Conservation (phyloP, 768 basidiomycete species). For the Hemileccinum impolitum region DNA sequence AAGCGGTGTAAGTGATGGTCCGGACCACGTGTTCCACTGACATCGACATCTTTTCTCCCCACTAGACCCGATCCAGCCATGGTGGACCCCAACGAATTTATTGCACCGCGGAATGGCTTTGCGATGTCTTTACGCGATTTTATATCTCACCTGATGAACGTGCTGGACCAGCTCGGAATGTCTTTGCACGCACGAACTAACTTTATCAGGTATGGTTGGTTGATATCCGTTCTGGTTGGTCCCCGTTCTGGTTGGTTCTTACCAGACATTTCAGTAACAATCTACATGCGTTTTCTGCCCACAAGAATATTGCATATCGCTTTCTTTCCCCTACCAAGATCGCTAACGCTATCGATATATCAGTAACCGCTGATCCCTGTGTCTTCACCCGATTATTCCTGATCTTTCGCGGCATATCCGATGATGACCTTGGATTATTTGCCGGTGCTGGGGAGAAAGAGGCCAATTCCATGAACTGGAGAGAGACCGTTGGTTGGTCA, state of each 20-base stretch:
- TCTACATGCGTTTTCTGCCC: constrained; percentile 64
- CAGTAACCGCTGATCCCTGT: constrained; percentile 77
- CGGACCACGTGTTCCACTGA: not conserved
- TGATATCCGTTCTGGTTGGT: not conserved
- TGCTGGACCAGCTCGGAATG: constrained; percentile 83
- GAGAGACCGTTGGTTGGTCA: constrained; percentile 75
- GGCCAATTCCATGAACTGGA: constrained; percentile 78
- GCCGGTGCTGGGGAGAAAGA: constrained; percentile 83
- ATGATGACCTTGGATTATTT: constrained; percentile 75
- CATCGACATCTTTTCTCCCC: constrained; percentile 5
- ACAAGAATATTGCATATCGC: constrained; percentile 89
- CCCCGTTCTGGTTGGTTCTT: not conserved
- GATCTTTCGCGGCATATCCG: constrained; percentile 78
- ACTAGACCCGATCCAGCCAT: constrained; percentile 70
- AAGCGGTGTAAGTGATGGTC: constrained; percentile 61
- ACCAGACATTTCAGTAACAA: constrained; percentile 53
- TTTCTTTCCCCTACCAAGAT: constrained; percentile 78
- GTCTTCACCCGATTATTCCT: constrained; percentile 83
- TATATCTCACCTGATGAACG: constrained; percentile 73
- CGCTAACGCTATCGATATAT: constrained; percentile 83
- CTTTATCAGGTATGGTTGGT: constrained; percentile 68
- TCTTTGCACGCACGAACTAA: constrained; percentile 77
- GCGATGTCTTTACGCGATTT: constrained; percentile 83
- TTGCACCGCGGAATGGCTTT: constrained; percentile 79
- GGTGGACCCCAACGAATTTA: constrained; percentile 75